phyloP scores from a whole-genome alignment of 768 basidiomycete genomes.

The Lactarius evosmus region DNA sequence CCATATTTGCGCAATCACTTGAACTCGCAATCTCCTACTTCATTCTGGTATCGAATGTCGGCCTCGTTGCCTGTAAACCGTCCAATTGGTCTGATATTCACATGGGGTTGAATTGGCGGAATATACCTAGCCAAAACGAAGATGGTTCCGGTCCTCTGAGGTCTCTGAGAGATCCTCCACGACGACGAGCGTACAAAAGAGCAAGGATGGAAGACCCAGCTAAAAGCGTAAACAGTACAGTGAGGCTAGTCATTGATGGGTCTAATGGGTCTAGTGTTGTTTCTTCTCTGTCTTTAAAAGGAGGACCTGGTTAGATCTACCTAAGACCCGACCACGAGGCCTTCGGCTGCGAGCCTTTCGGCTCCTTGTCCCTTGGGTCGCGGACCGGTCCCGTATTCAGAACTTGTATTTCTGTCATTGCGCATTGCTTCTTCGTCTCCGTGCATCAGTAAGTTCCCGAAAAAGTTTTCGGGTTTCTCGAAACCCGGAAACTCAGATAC shows the following conservation, averaged over 20 bases:
- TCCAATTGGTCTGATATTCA: background rate
- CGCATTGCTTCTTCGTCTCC: no score
- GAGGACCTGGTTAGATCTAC: no score
- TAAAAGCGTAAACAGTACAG: background rate
- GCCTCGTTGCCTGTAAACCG: background rate
- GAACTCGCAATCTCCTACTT: slow-evolving; percentile 30
- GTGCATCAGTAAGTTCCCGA: no score
- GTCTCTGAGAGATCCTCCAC: background rate
- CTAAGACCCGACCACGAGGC: no score
- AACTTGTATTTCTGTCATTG: no score
- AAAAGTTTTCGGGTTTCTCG: no score
- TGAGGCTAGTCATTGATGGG: background rate
- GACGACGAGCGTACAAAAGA: background rate
- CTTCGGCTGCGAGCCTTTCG: no score
- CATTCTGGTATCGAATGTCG: background rate
- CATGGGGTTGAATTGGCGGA: background rate
- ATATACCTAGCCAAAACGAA: background rate
- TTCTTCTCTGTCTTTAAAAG: background rate
- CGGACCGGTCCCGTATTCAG: no score
- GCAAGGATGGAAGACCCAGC: background rate
- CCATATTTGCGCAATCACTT: slow-evolving; percentile 30
- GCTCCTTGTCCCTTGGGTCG: no score
- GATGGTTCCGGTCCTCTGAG: background rate
- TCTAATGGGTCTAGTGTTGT: background rate
- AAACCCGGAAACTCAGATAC: no score